These are phyloP conservation scores for Phytophthora podocarpi DNA, from an alignment of 352 stramenopile species.

Conservation along the genomic window DNA sequence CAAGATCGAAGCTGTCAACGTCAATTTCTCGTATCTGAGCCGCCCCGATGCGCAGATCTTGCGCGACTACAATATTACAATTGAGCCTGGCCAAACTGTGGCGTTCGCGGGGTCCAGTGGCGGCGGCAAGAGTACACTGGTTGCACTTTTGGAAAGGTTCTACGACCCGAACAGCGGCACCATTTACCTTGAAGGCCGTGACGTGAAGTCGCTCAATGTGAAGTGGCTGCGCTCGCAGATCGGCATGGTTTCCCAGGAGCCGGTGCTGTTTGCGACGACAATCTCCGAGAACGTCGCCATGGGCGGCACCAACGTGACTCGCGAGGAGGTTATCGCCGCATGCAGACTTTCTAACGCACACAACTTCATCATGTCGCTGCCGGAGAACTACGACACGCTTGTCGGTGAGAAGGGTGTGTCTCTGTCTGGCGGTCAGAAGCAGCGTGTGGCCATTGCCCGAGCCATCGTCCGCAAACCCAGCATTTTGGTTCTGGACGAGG, in stretches of 20 bases:
- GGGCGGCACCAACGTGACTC: constrained; percentile 58
- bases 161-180: constrained; percentile 82
- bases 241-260: constrained; percentile 83
- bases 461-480: constrained; percentile 53
- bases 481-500: constrained; percentile 66
- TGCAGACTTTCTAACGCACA: constrained; percentile 49
- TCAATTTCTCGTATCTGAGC: constrained; percentile 78
- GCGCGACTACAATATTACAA: constrained; percentile 41
- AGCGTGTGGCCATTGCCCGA: constrained; percentile 65
- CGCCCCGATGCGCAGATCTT: constrained; percentile 44
- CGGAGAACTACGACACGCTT: constrained; percentile 83
- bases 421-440: constrained; percentile 79
- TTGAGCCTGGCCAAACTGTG: constrained; percentile 40
- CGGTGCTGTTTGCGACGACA: constrained; percentile 86
- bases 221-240: constrained; percentile 71
- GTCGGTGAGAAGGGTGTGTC: constrained; percentile 63
- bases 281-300: constrained; percentile 92
- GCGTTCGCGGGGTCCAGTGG: constrained; percentile 40
- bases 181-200: constrained; percentile 83
- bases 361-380: constrained; percentile 79
- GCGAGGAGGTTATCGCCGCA: constrained; percentile 71
- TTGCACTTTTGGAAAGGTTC: constrained; percentile 79
- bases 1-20: constrained; percentile 45
- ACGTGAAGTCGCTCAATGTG: constrained; percentile 83
- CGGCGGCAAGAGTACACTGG: constrained; percentile 52